Percentiles rank a stretch among this genome's conserved stretches.
Evolutionary conservation across 371 early-diverging fungal genomes (phyloP).

Genomic region (Mortierella sp.): DNA sequence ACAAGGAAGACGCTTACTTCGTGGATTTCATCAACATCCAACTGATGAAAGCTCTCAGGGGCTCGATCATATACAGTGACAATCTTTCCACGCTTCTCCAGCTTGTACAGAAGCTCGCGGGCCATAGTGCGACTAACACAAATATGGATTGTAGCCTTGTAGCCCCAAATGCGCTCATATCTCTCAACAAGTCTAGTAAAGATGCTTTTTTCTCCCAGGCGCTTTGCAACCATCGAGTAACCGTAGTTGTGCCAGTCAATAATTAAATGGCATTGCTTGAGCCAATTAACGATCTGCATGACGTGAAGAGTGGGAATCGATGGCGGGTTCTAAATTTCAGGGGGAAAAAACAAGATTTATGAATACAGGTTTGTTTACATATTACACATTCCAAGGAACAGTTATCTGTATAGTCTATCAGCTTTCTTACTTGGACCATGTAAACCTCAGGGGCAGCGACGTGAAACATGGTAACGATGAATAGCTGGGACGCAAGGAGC

Average conservation of each 20-base stretch:
- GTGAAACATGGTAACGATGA: conserved; percentile 58
- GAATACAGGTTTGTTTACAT: background rate
- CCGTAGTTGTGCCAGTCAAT: conserved; percentile 99
- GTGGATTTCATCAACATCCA: conserved; percentile 69
- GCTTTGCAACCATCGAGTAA: conserved; percentile 85
- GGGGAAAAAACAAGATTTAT: background rate
- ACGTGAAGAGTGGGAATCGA: conserved; percentile 92
- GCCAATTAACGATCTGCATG: conserved; percentile 71
- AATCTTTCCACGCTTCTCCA: conserved; percentile 74
- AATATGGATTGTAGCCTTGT: conserved; percentile 82
- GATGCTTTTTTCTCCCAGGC: conserved; percentile 68
- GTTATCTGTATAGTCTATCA: background rate
- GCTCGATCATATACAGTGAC: conserved; percentile 82
- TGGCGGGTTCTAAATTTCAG: conserved; percentile 88
- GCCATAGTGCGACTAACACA: conserved; percentile 93
- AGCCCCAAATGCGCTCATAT: conserved; percentile 83
- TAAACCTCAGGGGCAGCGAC: conserved; percentile 71
- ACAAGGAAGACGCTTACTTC: conserved; percentile 57
- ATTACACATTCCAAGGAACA: background rate
- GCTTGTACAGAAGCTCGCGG: conserved; percentile 68
- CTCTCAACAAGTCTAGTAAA: conserved; percentile 68
- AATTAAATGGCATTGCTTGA: conserved; percentile 77
- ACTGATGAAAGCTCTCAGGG: conserved; percentile 73
- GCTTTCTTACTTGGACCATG: conserved; percentile 83
- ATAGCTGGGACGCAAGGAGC: conserved; percentile 59